Conservation (phyloP, 2,329 filamentous ascomycete genomes). For the Pyrenochaeta sp. region DNA sequence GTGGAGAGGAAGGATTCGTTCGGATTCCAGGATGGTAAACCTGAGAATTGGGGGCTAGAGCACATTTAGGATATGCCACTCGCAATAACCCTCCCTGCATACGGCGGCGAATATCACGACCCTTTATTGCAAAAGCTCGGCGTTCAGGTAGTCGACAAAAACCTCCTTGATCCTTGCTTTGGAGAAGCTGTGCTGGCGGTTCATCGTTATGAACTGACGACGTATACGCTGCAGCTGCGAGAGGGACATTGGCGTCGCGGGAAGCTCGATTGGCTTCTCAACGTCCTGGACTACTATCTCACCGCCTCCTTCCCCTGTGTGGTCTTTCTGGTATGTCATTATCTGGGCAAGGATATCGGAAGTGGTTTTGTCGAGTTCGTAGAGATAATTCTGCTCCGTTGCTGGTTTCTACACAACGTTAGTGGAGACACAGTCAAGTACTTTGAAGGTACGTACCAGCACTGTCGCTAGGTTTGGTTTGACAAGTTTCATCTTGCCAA, state of each 20-base stretch:
- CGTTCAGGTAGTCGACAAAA: conserved; percentile 52
- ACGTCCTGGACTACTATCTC: conserved; percentile 64
- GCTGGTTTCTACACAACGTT: conserved; percentile 60
- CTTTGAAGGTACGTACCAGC: conserved; percentile 50
- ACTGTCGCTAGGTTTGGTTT: conserved; percentile 80
- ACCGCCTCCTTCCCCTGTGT: conserved; percentile 68
- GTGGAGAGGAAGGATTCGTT: conserved; percentile 23
- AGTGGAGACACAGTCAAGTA: not conserved
- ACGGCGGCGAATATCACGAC: conserved; percentile 15
- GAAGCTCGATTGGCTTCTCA: conserved; percentile 69
- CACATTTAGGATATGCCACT: not conserved
- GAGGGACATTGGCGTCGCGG: conserved; percentile 70
- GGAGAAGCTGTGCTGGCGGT: conserved; percentile 68
- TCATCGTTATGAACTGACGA: conserved; percentile 79
- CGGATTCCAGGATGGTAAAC: not conserved
- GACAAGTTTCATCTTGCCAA: conserved; percentile 71
- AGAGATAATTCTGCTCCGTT: conserved; percentile 75
- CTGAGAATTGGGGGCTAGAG: not conserved
- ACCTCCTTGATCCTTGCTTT: conserved; percentile 49
- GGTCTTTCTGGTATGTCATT: conserved; percentile 71
- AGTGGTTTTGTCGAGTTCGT: conserved; percentile 79
- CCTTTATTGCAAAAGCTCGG: conserved; percentile 44
- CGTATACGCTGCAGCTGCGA: conserved; percentile 80
- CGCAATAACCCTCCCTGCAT: conserved; percentile 1
- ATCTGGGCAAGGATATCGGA: conserved; percentile 78